Percentiles rank a stretch among this genome's conserved stretches.
These are phyloP conservation scores for Bipolaris sorokiniana DNA, from an alignment of 2,329 filamentous ascomycete species.

Conservation along the genomic window DNA sequence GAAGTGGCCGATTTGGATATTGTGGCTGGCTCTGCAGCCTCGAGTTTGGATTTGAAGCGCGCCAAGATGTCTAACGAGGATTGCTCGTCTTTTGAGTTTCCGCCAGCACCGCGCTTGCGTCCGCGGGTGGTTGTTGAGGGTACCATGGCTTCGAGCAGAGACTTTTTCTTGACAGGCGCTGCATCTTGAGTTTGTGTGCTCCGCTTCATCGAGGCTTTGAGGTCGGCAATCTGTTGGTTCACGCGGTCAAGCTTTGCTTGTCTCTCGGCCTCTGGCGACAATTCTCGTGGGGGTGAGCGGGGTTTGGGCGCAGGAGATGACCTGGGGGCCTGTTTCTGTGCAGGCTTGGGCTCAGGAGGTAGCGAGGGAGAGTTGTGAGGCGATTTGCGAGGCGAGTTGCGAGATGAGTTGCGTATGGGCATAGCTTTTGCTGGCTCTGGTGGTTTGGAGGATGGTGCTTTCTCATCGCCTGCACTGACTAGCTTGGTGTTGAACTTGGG, in stretches of 20 bases:
- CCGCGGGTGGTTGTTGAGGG: slow-evolving; percentile 73
- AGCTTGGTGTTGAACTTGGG: slow-evolving; percentile 79
- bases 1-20: slow-evolving; percentile 44
- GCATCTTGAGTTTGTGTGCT: slow-evolving; percentile 50
- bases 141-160: slow-evolving; percentile 74
- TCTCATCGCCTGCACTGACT: slow-evolving; percentile 57
- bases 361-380: slow-evolving; percentile 25
- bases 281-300: slow-evolving; percentile 42
- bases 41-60: slow-evolving; percentile 80
- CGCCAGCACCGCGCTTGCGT: slow-evolving; percentile 70
- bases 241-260: slow-evolving; percentile 66
- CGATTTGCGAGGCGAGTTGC: slow-evolving; percentile 29
- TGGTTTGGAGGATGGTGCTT: slow-evolving; percentile 47
- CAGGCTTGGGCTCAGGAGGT: slow-evolving; percentile 32
- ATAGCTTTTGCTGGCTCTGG: slow-evolving; percentile 38
- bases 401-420: slow-evolving; percentile 41
- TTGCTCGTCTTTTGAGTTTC: slow-evolving; percentile 57
- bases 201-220: slow-evolving; percentile 82
- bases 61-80: slow-evolving; percentile 72
- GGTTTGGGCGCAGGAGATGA: slow-evolving; percentile 27
- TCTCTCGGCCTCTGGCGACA: slow-evolving; percentile 50
- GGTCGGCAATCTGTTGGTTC: slow-evolving; percentile 78
- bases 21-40: slow-evolving; percentile 43
- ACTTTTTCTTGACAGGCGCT: slow-evolving; percentile 58
- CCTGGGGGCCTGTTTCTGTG: slow-evolving; percentile 17